These are phyloP conservation scores for Serendipita sp. DNA, from an alignment of 768 basidiomycete genomes.

Conservation along the genomic window DNA sequence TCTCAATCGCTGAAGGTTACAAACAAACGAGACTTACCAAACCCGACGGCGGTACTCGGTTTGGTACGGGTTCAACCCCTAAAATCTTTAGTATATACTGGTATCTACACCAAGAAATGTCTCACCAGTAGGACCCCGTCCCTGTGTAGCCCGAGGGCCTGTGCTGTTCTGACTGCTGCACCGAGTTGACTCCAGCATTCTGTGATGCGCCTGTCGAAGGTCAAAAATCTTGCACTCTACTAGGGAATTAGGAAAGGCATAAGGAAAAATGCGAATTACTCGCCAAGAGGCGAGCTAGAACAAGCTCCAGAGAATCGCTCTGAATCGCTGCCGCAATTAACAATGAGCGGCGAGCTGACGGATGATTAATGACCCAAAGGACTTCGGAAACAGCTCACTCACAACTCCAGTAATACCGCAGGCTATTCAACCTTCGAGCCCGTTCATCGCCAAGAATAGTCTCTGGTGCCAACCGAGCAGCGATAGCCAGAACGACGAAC, in stretches of 20 bases:
- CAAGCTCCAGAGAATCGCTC: constrained; percentile 80
- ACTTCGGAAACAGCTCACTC: constrained; percentile 21
- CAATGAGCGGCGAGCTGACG: constrained; percentile 64
- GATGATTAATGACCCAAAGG: not conserved
- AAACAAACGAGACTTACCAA: constrained; percentile 35
- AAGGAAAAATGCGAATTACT: constrained; percentile 10
- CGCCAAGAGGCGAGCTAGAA: constrained; percentile 75
- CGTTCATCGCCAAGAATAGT: constrained; percentile 66
- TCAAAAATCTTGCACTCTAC: constrained; percentile 51
- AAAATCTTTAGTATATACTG: not conserved
- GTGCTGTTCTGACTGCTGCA: constrained; percentile 81
- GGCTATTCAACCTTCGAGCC: constrained; percentile 57
- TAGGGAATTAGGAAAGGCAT: constrained; percentile 11
- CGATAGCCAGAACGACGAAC: constrained; percentile 81
- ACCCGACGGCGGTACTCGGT: constrained; percentile 82
- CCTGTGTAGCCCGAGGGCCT: constrained; percentile 82
- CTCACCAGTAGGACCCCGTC: constrained; percentile 68
- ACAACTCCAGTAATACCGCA: constrained; percentile 95
- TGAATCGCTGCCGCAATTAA: constrained; percentile 88
- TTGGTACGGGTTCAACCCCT: constrained; percentile 59
- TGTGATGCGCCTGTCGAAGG: constrained; percentile 70
- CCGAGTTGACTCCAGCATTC: constrained; percentile 96
- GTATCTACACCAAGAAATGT: not conserved
- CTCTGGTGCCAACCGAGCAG: constrained; percentile 74
- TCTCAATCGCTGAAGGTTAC: constrained; percentile 8